Percentiles rank a stretch among this genome's conserved stretches.
phyloP scores from a whole-genome alignment of 1,284 basidiomycete species.

The Abortiporus biennis region DNA sequence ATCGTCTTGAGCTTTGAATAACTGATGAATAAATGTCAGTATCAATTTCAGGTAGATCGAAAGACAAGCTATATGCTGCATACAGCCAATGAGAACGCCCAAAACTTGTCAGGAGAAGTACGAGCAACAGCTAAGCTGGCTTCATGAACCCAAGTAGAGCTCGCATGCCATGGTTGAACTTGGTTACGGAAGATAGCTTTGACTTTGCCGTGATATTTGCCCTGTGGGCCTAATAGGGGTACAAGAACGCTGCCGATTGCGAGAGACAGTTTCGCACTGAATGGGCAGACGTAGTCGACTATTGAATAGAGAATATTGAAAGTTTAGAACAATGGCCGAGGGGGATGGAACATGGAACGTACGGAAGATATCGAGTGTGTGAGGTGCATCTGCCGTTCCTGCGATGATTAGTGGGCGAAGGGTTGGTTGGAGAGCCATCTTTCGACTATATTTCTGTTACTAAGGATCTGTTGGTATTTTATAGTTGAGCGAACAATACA shows the following conservation, averaged over 20 bases:
- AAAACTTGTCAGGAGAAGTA: conserved; percentile 71
- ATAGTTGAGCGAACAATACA: too few species aligned
- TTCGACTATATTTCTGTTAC: too few species aligned
- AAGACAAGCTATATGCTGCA: conserved; percentile 17
- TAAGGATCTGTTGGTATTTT: too few species aligned
- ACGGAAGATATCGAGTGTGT: conserved; percentile 84
- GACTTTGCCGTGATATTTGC: conserved; percentile 72
- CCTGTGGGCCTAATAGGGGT: conserved; percentile 52
- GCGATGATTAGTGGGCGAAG: conserved; percentile 68
- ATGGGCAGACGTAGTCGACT: conserved; percentile 91
- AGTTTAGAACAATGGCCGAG: neutral
- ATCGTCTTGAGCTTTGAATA: conserved; percentile 71
- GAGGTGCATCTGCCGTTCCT: conserved; percentile 62
- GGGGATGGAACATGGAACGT: conserved; percentile 20
- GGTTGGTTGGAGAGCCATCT: conserved; percentile 81
- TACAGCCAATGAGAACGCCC: conserved; percentile 69
- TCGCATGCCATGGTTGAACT: conserved; percentile 80
- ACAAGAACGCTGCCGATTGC: conserved; percentile 57
- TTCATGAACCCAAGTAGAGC: conserved; percentile 76
- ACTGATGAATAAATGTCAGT: conserved; percentile 30
- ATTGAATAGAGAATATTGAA: neutral
- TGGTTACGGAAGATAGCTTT: conserved; percentile 78
- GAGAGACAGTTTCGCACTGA: conserved; percentile 60
- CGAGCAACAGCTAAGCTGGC: conserved; percentile 71
- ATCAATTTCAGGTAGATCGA: conserved; percentile 6